phyloP scores from a whole-genome alignment of 768 basidiomycete species.

The Chalciporus sphaerocephalus region DNA sequence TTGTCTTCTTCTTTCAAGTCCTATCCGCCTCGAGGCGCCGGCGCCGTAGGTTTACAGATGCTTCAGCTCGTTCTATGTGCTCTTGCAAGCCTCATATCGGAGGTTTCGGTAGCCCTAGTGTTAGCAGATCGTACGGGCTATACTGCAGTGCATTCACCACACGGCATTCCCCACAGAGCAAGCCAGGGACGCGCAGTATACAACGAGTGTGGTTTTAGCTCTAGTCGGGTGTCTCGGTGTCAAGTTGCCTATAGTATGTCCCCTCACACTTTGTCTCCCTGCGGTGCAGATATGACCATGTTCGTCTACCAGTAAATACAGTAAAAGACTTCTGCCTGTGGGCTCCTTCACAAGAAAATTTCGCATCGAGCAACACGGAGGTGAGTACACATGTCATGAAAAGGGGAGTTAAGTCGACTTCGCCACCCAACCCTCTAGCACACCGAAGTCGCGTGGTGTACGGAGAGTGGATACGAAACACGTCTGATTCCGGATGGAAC shows the following conservation, averaged over 20 bases:
- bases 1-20: slow-evolving; percentile 11
- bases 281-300: not conserved
- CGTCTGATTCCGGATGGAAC: slow-evolving; percentile 69
- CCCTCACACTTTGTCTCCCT: not conserved
- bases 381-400: slow-evolving; percentile 30
- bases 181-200: slow-evolving; percentile 61
- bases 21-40: slow-evolving; percentile 8
- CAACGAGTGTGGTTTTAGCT: slow-evolving; percentile 57
- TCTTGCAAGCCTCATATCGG: slow-evolving; percentile 20
- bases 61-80: slow-evolving; percentile 10
- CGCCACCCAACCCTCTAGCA: slow-evolving; percentile 28
- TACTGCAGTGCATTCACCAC: slow-evolving; percentile 47
- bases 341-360: slow-evolving; percentile 49
- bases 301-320: slow-evolving; percentile 45
- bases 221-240: slow-evolving; percentile 56
- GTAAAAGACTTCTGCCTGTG: slow-evolving; percentile 53
- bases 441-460: slow-evolving; percentile 53
- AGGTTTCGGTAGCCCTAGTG: slow-evolving; percentile 18
- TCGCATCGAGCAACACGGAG: slow-evolving; percentile 60
- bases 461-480: slow-evolving; percentile 54
- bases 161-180: slow-evolving; percentile 42
- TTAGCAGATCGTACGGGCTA: slow-evolving; percentile 23
- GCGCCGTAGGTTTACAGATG: slow-evolving; percentile 21
- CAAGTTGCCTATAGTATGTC: slow-evolving; percentile 60
- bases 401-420: slow-evolving; percentile 9